Evolutionary conservation across 2,329 filamentous ascomycete species (phyloP), one percentile per base, ranked within the genome.

Genomic region (Leptographium procerum): DNA sequence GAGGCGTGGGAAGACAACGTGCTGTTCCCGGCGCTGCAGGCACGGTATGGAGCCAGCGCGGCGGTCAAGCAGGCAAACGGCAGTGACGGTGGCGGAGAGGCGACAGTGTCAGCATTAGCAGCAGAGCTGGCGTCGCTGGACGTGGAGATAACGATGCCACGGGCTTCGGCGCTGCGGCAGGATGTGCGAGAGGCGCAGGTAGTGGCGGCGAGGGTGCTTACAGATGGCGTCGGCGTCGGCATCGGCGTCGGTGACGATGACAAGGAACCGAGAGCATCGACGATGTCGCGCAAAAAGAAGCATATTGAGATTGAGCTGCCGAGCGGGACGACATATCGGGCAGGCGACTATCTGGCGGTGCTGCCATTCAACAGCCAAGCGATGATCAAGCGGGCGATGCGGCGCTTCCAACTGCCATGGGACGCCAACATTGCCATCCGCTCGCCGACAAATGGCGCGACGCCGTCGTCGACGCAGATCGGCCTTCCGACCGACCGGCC

Each of bases 311-410:
- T 91, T 36, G 79, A 82, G 60, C 75, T 92, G 1, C 88, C 88
- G 0, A 79, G 76, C 0, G 81, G 79, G 55, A 77, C 83, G 75
- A 78, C 76, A 0, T 92, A 91, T 70, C 77, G 80, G 45, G 80
- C 85, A 2, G 89, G 88, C 16, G 88, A 92, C 66, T 92, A 94
- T 67, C 77, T 92, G 0, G 85, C 86, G 0, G 75, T 91, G 2
- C 73, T 91, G 1, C 88, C 88, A 0, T 71, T 88, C 33, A 92
- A 92, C 67, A 82, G 83, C 1, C 76, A 76, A 52, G 71, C 77
- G 33, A 82, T 75, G 11, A 80, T 91, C 3, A 75, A 77, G 5
- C 77, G 86, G 10, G 86, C 81, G 0, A 81, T 90, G 71, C 74
- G 78, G 22, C 75, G 78, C 24, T 91, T 91, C 67, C 73, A 78